These are phyloP conservation scores for Candida sanyiensis DNA, from an alignment of 805 yeast species.

Conservation along the genomic window DNA sequence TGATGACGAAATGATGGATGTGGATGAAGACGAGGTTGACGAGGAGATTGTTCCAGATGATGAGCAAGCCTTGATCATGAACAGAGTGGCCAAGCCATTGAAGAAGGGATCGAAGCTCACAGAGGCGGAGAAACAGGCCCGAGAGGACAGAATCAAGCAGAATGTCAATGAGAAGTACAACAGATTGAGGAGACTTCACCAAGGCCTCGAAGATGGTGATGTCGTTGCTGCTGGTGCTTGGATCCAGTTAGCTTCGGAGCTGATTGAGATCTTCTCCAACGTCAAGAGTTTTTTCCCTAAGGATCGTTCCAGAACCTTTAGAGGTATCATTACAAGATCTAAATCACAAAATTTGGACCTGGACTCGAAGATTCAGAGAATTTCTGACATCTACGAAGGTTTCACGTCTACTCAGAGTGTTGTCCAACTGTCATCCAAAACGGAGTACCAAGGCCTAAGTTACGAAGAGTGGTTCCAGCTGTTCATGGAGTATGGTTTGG, in stretches of 20 bases:
- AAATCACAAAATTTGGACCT: slow-evolving; percentile 57
- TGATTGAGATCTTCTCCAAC: slow-evolving; percentile 76
- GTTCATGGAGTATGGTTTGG: slow-evolving; percentile 72
- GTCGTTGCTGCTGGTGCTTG: slow-evolving; percentile 66
- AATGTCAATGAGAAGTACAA: slow-evolving; percentile 51
- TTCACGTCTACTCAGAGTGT: slow-evolving; percentile 37
- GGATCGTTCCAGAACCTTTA: slow-evolving; percentile 64
- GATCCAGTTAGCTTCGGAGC: slow-evolving; percentile 77
- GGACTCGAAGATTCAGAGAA: slow-evolving; percentile 67
- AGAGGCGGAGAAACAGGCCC: slow-evolving; percentile 44
- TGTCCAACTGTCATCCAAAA: slow-evolving; percentile 42
- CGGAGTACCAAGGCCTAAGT: slow-evolving; percentile 65
- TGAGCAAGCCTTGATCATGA: slow-evolving; percentile 22
- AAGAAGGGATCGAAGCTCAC: slow-evolving; percentile 29
- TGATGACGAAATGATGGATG: slow-evolving; percentile 5
- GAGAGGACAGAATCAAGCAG: slow-evolving; percentile 54
- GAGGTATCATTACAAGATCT: slow-evolving; percentile 59
- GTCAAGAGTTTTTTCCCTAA: slow-evolving; percentile 75
- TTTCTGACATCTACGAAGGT: slow-evolving; percentile 60
- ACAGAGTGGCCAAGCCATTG: slow-evolving; percentile 18
- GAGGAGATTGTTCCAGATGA: neutral
- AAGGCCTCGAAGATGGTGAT: slow-evolving; percentile 44
- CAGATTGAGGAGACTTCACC: slow-evolving; percentile 47
- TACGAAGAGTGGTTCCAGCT: slow-evolving; percentile 83
- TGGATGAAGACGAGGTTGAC: slow-evolving; percentile 1